Evolutionary conservation across 129 eudicot species (phyloP).

Genomic region (Arctium minus): DNA sequence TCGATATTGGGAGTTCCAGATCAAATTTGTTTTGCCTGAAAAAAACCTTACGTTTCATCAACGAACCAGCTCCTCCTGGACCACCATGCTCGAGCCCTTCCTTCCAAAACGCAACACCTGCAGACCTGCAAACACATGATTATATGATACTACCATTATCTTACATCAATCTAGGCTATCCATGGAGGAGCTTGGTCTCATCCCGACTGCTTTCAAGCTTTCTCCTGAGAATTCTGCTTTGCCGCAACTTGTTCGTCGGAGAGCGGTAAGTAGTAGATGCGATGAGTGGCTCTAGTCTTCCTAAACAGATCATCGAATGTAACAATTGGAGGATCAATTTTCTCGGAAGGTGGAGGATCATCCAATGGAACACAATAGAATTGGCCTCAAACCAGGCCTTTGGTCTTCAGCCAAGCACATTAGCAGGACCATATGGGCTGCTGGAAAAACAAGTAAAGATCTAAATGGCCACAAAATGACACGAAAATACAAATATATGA

Average conservation of each 20-base stretch:
- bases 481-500: too few species aligned
- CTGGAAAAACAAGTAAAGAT: too few species aligned
- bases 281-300: conserved; percentile 82
- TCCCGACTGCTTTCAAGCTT: conserved; percentile 44
- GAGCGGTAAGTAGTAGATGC: conserved; percentile 88
- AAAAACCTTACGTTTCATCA: conserved; percentile 18
- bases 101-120: conserved; percentile 63
- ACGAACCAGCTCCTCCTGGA: conserved; percentile 43
- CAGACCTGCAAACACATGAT: conserved; percentile 83
- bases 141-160: conserved; percentile 60
- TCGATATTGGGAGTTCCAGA: conserved; percentile 18
- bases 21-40: conserved; percentile 12
- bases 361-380: too few species aligned
- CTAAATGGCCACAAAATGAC: too few species aligned
- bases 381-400: too few species aligned
- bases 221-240: conserved; percentile 51
- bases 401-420: too few species aligned
- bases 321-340: conserved; percentile 68
- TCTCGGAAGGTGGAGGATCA: conserved; percentile 47
- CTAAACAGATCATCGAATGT: conserved; percentile 89
- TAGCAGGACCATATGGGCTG: too few species aligned
- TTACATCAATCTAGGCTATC: conserved; percentile 38
- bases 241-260: conserved; percentile 84
- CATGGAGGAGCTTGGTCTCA: conserved; percentile 32
- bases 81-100: conserved; percentile 32